Conservation (phyloP, 2,329 filamentous ascomycete genomes). For the Aspergillus sp. region DNA sequence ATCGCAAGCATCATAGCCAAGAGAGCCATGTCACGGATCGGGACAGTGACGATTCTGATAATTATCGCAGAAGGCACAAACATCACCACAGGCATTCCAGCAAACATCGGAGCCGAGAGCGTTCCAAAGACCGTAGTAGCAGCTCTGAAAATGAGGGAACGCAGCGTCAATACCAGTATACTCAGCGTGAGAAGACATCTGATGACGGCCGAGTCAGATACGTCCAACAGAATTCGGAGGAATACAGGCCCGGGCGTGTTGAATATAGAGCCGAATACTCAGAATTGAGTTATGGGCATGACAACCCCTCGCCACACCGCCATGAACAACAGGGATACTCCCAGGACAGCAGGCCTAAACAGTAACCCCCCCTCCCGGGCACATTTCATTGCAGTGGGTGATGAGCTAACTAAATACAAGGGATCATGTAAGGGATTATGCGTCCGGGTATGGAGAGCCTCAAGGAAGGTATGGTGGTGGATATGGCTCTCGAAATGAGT, state of each 20-base stretch:
- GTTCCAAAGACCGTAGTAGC: neutral
- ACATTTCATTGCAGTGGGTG: neutral
- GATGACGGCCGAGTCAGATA: slow-evolving; percentile 1
- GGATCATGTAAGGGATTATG: slow-evolving; percentile 20
- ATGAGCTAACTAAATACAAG: slow-evolving; percentile 18
- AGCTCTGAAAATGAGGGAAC: neutral
- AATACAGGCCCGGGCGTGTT: slow-evolving; percentile 4
- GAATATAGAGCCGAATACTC: slow-evolving; percentile 12
- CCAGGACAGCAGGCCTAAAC: slow-evolving; percentile 15
- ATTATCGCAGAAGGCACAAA: neutral
- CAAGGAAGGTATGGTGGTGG: slow-evolving; percentile 17
- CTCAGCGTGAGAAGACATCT: neutral
- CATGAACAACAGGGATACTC: slow-evolving; percentile 13
- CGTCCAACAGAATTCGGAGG: neutral
- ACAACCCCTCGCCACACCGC: slow-evolving; percentile 13
- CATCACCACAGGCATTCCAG: neutral
- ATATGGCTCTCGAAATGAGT: slow-evolving; percentile 16
- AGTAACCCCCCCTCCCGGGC: slow-evolving; percentile 15
- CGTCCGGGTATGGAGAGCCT: slow-evolving; percentile 22
- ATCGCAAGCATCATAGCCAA: slow-evolving; percentile 17
- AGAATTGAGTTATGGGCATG: slow-evolving; percentile 19
- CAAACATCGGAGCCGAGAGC: slow-evolving; percentile 4
- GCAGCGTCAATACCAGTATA: neutral
- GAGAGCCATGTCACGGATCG: neutral
- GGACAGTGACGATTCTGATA: neutral